Percentiles rank a stretch among this genome's conserved stretches.
These are phyloP conservation scores for Fistulinella prunicolor DNA, from an alignment of 768 basidiomycete genomes.

Conservation along the genomic window DNA sequence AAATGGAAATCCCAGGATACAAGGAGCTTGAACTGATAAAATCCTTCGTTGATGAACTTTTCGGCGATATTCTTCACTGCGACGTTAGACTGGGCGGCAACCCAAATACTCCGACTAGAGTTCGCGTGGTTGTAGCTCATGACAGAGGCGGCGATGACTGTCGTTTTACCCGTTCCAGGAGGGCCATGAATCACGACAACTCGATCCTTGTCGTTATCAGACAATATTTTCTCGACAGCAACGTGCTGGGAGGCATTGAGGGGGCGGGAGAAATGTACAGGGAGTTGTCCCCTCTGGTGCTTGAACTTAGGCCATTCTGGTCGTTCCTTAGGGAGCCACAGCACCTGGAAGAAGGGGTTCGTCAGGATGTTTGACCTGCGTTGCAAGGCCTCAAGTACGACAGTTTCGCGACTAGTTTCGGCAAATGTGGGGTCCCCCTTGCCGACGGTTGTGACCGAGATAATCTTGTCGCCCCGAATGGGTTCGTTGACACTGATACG, in stretches of 20 bases:
- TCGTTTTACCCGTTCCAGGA: constrained; percentile 46
- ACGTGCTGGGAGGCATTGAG: constrained; percentile 28
- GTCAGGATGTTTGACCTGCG: constrained; percentile 10
- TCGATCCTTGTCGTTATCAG: constrained; percentile 16
- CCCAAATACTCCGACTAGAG: constrained; percentile 31
- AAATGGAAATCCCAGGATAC: constrained; percentile 46
- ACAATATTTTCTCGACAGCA: constrained; percentile 33
- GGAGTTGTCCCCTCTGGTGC: not conserved
- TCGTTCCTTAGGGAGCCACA: constrained; percentile 27
- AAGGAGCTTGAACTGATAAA: constrained; percentile 38
- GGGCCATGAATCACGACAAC: constrained; percentile 34
- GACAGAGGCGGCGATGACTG: constrained; percentile 39
- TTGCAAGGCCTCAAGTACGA: constrained; percentile 26
- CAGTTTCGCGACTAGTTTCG: constrained; percentile 33
- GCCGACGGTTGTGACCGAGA: constrained; percentile 48
- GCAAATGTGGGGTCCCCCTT: constrained; percentile 55
- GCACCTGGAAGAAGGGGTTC: constrained; percentile 24
- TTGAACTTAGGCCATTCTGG: constrained; percentile 1
- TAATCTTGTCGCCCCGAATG: constrained; percentile 15
- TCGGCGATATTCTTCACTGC: constrained; percentile 56
- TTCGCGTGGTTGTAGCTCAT: constrained; percentile 24
- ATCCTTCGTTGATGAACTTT: constrained; percentile 34
- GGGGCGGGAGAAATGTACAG: not conserved
- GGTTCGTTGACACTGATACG: constrained; percentile 27
- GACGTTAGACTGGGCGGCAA: constrained; percentile 49